These are phyloP conservation scores for Actinomucor elegans DNA, from an alignment of 371 early-diverging fungal genomes.

Conservation along the genomic window DNA sequence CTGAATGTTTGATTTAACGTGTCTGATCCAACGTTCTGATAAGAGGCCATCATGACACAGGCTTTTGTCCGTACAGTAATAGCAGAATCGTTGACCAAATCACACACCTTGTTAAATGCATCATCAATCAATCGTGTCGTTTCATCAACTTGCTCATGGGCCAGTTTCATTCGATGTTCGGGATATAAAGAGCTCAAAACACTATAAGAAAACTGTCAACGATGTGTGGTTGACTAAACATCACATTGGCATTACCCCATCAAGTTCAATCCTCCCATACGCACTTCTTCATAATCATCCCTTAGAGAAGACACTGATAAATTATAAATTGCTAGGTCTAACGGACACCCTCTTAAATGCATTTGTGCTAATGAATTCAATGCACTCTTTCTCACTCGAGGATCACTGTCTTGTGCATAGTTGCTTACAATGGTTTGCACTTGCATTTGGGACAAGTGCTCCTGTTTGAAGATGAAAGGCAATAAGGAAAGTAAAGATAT, in stretches of 20 bases:
- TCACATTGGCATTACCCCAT: conserved; percentile 47
- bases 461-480: conserved; percentile 34
- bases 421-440: conserved; percentile 54
- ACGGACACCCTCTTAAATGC: conserved; percentile 48
- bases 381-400: conserved; percentile 58
- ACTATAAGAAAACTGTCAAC: too few species aligned
- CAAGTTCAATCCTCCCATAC: conserved; percentile 63
- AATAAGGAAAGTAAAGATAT: conserved; percentile 46
- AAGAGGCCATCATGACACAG: conserved; percentile 65
- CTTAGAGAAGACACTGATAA: conserved; percentile 58
- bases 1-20: conserved; percentile 73
- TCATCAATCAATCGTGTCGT: conserved; percentile 71
- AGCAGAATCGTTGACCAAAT: conserved; percentile 74
- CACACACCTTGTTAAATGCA: conserved; percentile 75
- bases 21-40: conserved; percentile 55
- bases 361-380: conserved; percentile 53
- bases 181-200: conserved; percentile 53
- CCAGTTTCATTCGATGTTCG: conserved; percentile 45
- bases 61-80: conserved; percentile 70
- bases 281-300: conserved; percentile 73
- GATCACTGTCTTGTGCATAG: conserved; percentile 55
- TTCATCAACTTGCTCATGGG: conserved; percentile 42
- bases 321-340: conserved; percentile 55
- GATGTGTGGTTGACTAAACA: neutral
- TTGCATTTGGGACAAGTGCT: conserved; percentile 23